A percentile compares a stretch with the other conserved stretches of the same genome.
These are phyloP conservation scores for Fusarium sp. DNA, from an alignment of 2,329 filamentous ascomycete species.

Conservation along the genomic window DNA sequence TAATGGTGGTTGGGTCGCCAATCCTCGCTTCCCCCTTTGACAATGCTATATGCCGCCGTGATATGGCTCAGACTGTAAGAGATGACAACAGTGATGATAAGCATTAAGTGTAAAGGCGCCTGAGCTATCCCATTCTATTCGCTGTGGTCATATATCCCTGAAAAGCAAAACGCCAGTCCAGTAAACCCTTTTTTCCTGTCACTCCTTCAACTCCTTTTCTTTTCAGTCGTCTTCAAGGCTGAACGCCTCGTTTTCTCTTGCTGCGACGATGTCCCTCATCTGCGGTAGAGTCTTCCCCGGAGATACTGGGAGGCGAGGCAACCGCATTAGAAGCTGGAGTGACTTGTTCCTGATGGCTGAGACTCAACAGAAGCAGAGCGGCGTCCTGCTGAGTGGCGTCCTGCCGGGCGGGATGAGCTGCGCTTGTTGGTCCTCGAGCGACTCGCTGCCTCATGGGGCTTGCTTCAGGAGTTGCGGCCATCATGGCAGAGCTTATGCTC, in stretches of 20 bases:
- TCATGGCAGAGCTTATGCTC: conserved; percentile 18
- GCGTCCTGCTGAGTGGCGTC: conserved; percentile 40
- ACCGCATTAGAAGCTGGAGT: background rate
- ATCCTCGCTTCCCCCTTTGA: background rate
- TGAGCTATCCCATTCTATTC: conserved; percentile 35
- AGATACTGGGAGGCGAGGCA: background rate
- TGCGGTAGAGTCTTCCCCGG: background rate
- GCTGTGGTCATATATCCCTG: conserved; percentile 29
- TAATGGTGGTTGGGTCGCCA: conserved; percentile 17
- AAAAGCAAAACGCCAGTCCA: background rate
- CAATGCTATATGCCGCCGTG: conserved; percentile 10
- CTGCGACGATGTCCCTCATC: conserved; percentile 36
- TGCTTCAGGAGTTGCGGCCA: conserved; percentile 33
- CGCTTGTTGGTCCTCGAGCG: background rate
- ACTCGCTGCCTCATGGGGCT: conserved; percentile 25
- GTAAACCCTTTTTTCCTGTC: background rate
- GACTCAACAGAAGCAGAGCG: conserved; percentile 41
- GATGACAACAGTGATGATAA: background rate
- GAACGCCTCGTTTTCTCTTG: conserved; percentile 40
- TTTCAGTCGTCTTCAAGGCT: conserved; percentile 14
- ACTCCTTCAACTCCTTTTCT: background rate
- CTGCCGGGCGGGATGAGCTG: conserved; percentile 28
- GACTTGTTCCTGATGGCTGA: conserved; percentile 26
- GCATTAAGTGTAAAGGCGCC: conserved; percentile 13
- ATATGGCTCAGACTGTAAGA: background rate